Evolutionary conservation across 805 yeast species (phyloP).

Genomic region (Naumovozyma castellii): DNA sequence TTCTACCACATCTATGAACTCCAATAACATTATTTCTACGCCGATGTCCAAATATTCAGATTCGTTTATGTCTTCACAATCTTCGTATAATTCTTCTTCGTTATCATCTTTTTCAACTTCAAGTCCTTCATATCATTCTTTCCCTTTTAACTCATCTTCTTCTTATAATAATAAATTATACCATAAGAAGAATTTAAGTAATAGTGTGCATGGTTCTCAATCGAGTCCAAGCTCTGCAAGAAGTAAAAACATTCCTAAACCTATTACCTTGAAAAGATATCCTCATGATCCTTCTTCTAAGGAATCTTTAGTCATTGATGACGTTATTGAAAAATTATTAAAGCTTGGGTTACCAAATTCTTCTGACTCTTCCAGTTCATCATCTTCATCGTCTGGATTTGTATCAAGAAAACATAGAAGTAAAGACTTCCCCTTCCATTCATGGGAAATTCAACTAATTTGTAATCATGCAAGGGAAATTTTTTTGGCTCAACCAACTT

Average conservation of each 20-base stretch:
- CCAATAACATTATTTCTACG: background rate
- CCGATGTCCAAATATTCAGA: background rate
- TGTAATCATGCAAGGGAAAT: constrained; percentile 51
- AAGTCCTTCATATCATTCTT: constrained; percentile 4
- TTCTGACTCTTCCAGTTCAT: constrained; percentile 18
- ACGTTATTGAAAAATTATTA: constrained; percentile 51
- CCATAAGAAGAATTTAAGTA: background rate
- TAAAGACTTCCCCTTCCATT: constrained; percentile 39
- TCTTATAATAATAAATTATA: constrained; percentile 1
- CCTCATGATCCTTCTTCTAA: constrained; percentile 22
- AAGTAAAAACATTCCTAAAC: constrained; percentile 6
- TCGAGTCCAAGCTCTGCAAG: background rate
- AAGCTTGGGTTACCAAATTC: constrained; percentile 38
- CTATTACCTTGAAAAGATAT: constrained; percentile 22
- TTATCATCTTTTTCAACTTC: constrained; percentile 6
- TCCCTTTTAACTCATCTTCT: constrained; percentile 1
- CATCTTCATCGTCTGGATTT: constrained; percentile 6
- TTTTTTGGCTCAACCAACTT: constrained; percentile 54
- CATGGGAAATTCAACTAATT: constrained; percentile 46
- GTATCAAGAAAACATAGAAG: background rate
- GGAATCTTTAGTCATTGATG: constrained; percentile 44
- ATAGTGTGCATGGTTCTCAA: background rate
- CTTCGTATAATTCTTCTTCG: constrained; percentile 2
- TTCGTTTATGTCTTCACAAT: background rate
- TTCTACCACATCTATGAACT: background rate